Percentiles rank a stretch among this genome's conserved stretches.
These are phyloP conservation scores for Boletus eberwhitei DNA, from an alignment of 768 basidiomycete genomes.

Conservation along the genomic window DNA sequence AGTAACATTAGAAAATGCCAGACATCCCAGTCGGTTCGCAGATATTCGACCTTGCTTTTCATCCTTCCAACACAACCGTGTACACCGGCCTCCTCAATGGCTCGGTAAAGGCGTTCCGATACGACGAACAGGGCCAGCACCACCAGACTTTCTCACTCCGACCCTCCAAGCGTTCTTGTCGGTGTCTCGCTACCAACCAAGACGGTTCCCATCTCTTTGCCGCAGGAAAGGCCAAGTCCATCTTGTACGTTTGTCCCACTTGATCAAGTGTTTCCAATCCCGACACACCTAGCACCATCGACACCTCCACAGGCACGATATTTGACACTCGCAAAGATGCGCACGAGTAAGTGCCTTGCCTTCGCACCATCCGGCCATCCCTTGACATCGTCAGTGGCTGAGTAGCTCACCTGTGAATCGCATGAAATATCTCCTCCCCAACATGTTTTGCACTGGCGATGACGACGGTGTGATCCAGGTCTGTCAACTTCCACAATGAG, in stretches of 20 bases:
- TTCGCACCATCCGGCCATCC: constrained; percentile 5
- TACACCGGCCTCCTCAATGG: constrained; percentile 81
- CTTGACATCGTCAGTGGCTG: constrained; percentile 35
- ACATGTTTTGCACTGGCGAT: constrained; percentile 82
- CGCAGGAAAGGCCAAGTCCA: constrained; percentile 75
- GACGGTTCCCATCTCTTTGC: constrained; percentile 71
- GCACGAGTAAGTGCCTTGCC: constrained; percentile 63
- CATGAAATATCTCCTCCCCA: constrained; percentile 64
- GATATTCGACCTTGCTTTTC: constrained; percentile 88
- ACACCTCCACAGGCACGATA: constrained; percentile 55
- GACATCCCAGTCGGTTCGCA: constrained; percentile 72
- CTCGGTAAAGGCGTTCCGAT: constrained; percentile 75
- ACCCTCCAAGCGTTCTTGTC: constrained; percentile 82
- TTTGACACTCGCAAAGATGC: constrained; percentile 46
- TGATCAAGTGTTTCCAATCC: neutral
- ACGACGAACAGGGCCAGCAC: constrained; percentile 66
- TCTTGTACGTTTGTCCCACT: constrained; percentile 56
- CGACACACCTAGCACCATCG: constrained; percentile 52
- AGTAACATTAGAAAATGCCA: constrained; percentile 37
- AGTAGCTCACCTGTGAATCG: constrained; percentile 82
- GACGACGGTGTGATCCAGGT: constrained; percentile 95
- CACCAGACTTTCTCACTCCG: constrained; percentile 56
- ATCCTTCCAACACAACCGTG: constrained; percentile 67
- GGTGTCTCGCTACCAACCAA: constrained; percentile 63
- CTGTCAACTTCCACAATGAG: constrained; percentile 10